Percentiles rank a stretch among this genome's conserved stretches.
Conservation (phyloP, 1,139 yeast species). For the Protomyces macrosporus region DNA sequence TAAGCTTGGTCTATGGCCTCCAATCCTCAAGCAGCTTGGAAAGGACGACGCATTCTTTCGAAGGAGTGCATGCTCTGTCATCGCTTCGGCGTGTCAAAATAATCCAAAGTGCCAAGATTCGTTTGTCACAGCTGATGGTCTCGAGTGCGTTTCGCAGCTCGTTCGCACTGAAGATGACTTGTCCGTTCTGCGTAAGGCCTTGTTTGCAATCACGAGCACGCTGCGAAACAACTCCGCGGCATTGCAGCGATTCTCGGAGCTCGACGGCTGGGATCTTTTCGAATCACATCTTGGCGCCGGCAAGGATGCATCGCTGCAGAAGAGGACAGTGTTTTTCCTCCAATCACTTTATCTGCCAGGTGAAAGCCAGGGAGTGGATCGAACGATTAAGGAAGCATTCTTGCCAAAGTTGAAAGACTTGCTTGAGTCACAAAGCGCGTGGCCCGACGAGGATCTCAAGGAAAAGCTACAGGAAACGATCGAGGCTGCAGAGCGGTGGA, state of each 20-base stretch:
- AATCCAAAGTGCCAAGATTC: slow-evolving; percentile 62
- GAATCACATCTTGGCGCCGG: slow-evolving; percentile 32
- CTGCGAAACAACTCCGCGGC: slow-evolving; percentile 65
- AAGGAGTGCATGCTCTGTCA: slow-evolving; percentile 60
- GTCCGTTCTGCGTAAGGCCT: slow-evolving; percentile 54
- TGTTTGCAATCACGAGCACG: slow-evolving; percentile 71
- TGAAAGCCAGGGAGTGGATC: neutral
- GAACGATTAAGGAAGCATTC: slow-evolving; percentile 3
- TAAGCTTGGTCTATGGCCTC: slow-evolving; percentile 74
- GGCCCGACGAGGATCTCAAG: slow-evolving; percentile 18
- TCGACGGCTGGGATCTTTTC: slow-evolving; percentile 60
- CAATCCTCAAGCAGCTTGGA: slow-evolving; percentile 51
- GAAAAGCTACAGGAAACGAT: slow-evolving; percentile 22
- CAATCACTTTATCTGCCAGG: slow-evolving; percentile 6
- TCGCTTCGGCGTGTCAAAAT: slow-evolving; percentile 91
- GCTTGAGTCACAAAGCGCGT: neutral
- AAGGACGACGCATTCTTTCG: slow-evolving; percentile 47
- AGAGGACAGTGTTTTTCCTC: slow-evolving; percentile 21
- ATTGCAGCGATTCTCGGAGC: slow-evolving; percentile 50
- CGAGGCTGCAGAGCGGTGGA: neutral
- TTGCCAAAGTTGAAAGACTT: slow-evolving; percentile 17
- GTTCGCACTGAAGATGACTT: slow-evolving; percentile 39
- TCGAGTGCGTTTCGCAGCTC: slow-evolving; percentile 46
- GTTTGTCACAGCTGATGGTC: slow-evolving; percentile 44
- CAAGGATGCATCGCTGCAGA: slow-evolving; percentile 1